Evolutionary conservation across 805 yeast genomes (phyloP).

Genomic region (Ogataea pilisensis): DNA sequence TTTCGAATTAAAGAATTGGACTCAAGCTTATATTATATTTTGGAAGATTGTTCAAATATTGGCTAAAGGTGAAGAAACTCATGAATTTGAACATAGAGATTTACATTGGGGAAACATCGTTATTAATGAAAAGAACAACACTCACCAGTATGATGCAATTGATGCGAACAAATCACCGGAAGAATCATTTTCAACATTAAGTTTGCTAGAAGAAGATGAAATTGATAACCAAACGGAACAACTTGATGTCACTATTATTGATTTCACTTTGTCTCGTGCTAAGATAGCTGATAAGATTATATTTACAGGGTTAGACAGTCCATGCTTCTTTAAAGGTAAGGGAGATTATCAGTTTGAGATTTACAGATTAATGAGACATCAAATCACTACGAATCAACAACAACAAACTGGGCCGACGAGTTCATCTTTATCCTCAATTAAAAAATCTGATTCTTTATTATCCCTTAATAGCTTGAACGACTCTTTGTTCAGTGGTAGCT

Average conservation of each 20-base stretch:
- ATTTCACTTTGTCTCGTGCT: conserved; percentile 54
- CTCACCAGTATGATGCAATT: neutral
- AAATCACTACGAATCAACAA: conserved; percentile 5
- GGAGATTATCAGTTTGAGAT: conserved; percentile 62
- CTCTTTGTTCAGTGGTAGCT: conserved; percentile 12
- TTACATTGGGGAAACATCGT: conserved; percentile 63
- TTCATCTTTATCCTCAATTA: neutral
- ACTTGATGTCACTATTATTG: conserved; percentile 45
- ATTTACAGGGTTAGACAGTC: conserved; percentile 60
- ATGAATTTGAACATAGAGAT: conserved; percentile 68
- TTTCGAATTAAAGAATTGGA: conserved; percentile 37
- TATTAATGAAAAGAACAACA: conserved; percentile 21
- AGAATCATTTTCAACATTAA: conserved; percentile 11
- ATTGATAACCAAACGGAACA: conserved; percentile 1
- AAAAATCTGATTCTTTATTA: conserved; percentile 7
- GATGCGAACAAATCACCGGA: conserved; percentile 2
- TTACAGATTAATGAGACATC: conserved; percentile 51
- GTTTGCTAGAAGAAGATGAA: conserved; percentile 8
- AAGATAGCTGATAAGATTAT: conserved; percentile 29
- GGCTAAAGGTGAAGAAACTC: conserved; percentile 46
- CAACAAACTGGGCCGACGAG: too few relatives aligned
- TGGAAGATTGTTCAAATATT: conserved; percentile 49
- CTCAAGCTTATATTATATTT: conserved; percentile 41
- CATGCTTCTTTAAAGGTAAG: conserved; percentile 54
- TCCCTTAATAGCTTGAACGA: conserved; percentile 2